Evolutionary conservation across 2,329 filamentous ascomycete species (phyloP).

Genomic region (Penicillium sp.): DNA sequence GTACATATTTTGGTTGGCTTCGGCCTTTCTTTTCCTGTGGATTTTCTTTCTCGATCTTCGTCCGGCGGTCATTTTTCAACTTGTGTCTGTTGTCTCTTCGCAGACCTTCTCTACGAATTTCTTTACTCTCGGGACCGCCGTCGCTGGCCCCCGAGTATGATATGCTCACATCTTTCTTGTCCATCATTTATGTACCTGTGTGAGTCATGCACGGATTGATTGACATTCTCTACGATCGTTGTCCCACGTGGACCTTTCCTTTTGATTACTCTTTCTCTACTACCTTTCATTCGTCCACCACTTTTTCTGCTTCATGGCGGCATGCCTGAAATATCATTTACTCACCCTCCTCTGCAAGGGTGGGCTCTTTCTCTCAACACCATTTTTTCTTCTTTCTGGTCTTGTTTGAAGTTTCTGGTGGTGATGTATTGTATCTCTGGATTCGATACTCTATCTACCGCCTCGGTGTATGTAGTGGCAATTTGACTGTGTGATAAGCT

Average conservation of each 20-base stretch:
- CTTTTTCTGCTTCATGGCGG: conserved; percentile 16
- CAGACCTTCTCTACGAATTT: conserved; percentile 37
- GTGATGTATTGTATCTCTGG: conserved; percentile 2
- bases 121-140: conserved; percentile 33
- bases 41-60: conserved; percentile 17
- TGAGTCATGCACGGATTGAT: conserved; percentile 29
- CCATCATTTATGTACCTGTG: conserved; percentile 38
- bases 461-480: conserved; percentile 14
- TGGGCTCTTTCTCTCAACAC: conserved; percentile 3
- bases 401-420: conserved; percentile 2
- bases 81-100: conserved; percentile 18
- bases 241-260: conserved; percentile 19
- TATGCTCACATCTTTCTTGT: conserved; percentile 34
- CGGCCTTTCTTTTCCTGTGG: conserved; percentile 16
- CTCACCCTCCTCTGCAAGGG: background rate
- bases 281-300: conserved; percentile 14
- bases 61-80: conserved; percentile 17
- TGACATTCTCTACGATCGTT: conserved; percentile 31
- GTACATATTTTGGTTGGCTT: conserved; percentile 25
- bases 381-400: background rate
- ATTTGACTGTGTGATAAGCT: conserved; percentile 19
- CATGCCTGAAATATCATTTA: conserved; percentile 17
- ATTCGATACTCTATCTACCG: background rate
- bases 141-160: conserved; percentile 36
- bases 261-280: conserved; percentile 13